Evolutionary conservation across 148 eudicot species (phyloP).

Genomic region (Diospyros kaki): DNA sequence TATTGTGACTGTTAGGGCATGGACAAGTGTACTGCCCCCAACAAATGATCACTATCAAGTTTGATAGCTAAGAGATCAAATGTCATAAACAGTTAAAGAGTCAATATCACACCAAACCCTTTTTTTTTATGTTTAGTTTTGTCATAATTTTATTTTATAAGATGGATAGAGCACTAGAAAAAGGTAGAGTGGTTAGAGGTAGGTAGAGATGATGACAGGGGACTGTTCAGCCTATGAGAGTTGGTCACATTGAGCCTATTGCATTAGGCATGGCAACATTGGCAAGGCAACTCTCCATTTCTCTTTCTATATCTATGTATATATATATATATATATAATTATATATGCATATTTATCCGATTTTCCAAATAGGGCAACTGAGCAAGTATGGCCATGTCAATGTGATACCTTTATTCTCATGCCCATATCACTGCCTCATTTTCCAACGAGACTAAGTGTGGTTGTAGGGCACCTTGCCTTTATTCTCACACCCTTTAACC

Average conservation of each 20-base stretch:
- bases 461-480: neutral
- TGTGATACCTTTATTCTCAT: too few relatives aligned
- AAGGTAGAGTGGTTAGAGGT: slow-evolving; percentile 37
- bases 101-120: slow-evolving; percentile 16
- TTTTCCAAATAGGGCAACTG: too few relatives aligned
- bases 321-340: too few relatives aligned
- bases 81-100: too few relatives aligned
- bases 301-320: neutral
- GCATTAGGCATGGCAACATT: slow-evolving; percentile 8
- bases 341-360: too few relatives aligned
- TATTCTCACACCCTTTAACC: neutral
- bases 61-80: neutral
- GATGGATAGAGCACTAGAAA: neutral
- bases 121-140: neutral
- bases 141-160: neutral
- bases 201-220: slow-evolving; percentile 43
- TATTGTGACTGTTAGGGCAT: too few relatives aligned
- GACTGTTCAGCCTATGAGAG: slow-evolving; percentile 16
- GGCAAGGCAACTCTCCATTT: slow-evolving; percentile 9
- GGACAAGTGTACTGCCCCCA: too few relatives aligned
- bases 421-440: neutral
- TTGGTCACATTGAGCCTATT: slow-evolving; percentile 13
- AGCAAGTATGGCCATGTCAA: too few relatives aligned
- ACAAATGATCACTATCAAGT: too few relatives aligned
- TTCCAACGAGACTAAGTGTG: neutral